phyloP scores from a whole-genome alignment of 495 filamentous ascomycete species.

The Clavariopsis aquatica region DNA sequence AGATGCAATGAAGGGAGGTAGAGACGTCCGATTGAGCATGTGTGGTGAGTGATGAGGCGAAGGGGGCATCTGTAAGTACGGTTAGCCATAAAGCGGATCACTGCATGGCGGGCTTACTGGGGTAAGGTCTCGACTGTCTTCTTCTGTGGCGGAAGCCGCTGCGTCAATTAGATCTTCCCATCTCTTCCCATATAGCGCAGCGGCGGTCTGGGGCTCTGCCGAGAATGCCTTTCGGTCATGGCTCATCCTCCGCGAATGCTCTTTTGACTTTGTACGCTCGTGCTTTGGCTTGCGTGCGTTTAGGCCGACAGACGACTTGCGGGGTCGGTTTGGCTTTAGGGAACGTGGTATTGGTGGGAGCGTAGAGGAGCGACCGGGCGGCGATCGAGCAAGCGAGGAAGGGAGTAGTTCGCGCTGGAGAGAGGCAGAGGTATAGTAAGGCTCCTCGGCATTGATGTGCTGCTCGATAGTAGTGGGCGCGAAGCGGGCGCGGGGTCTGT shows the following conservation, averaged over 20 bases:
- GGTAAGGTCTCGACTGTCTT: conserved; percentile 82
- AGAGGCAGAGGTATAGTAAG: conserved; percentile 53
- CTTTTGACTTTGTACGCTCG: conserved; percentile 73
- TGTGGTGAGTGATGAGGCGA: conserved; percentile 63
- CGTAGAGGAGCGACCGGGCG: conserved; percentile 82
- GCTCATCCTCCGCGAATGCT: conserved; percentile 64
- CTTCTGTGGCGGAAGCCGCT: conserved; percentile 85
- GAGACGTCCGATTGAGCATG: conserved; percentile 70
- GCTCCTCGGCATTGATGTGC: conserved; percentile 37
- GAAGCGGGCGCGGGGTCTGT: conserved; percentile 48
- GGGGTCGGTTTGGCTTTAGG: conserved; percentile 65
- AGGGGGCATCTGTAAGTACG: conserved; percentile 51
- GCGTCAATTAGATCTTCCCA: conserved; percentile 96
- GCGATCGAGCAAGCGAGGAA: conserved; percentile 76
- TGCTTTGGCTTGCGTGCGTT: conserved; percentile 71
- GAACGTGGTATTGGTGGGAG: conserved; percentile 74
- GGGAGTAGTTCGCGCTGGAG: conserved; percentile 73
- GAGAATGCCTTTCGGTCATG: conserved; percentile 78
- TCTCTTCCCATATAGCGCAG: conserved; percentile 75
- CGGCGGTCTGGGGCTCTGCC: conserved; percentile 71
- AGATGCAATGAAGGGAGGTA: conserved; percentile 66
- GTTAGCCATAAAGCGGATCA: conserved; percentile 2
- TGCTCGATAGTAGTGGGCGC: conserved; percentile 33
- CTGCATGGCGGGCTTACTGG: conserved; percentile 56
- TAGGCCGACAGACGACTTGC: conserved; percentile 82